phyloP scores from a whole-genome alignment of 164 flowering plant genomes.

The Vitis vinifera region ASM3070453v1 NC_081818.1:25695001-25695500 shows the following conservation, averaged over 20 bases:
- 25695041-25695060: constrained; percentile 64
- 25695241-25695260: constrained; percentile 13
- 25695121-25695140: background rate
- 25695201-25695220: constrained; percentile 30
- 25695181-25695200: constrained; percentile 75
- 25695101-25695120: background rate
- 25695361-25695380: no score
- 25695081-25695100: constrained; percentile 87
- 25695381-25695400: no score
- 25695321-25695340: constrained; percentile 33
- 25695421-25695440: no score
- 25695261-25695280: constrained; percentile 14
- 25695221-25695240: constrained; percentile 12
- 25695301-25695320: background rate
- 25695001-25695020: constrained; percentile 57
- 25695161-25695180: constrained; percentile 76
- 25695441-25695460: no score
- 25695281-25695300: constrained; percentile 27
- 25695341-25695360: no score
- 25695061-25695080: constrained; percentile 75
- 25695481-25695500: no score
- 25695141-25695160: background rate
- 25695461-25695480: no score
- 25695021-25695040: constrained; percentile 59
- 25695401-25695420: no score